Conservation (phyloP, 108 stramenopile species). For the Aurantiochytrium sp. region DNA sequence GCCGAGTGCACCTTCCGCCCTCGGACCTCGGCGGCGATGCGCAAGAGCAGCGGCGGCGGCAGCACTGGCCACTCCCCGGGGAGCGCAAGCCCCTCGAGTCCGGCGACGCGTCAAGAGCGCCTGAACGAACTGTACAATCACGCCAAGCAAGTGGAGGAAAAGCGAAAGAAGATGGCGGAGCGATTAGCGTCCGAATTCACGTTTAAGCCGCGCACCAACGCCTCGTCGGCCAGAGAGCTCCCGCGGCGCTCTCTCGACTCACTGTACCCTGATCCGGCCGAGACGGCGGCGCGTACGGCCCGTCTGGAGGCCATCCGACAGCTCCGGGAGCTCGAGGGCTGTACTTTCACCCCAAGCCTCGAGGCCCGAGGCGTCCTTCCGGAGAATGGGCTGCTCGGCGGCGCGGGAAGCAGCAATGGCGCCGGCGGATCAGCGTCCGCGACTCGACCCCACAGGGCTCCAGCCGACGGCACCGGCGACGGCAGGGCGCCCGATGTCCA, state of each 20-base stretch:
- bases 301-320: background rate
- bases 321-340: background rate
- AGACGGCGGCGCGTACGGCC: background rate
- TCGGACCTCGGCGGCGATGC: too few relatives aligned
- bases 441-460: too few relatives aligned
- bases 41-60: background rate
- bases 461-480: too few relatives aligned
- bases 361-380: background rate
- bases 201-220: background rate
- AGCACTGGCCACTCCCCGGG: background rate
- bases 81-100: background rate
- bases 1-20: background rate
- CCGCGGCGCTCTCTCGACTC: background rate
- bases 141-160: slow-evolving; percentile 3
- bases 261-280: background rate
- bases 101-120: background rate
- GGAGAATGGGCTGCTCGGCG: too few relatives aligned
- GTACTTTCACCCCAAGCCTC: background rate
- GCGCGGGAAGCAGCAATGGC: too few relatives aligned
- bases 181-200: background rate
- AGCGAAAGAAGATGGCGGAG: background rate
- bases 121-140: background rate
- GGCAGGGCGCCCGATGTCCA: background rate
- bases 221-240: background rate
- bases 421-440: too few relatives aligned